A percentile compares a stretch with the other conserved stretches of the same genome.
phyloP scores from a whole-genome alignment of 2,329 filamentous ascomycete species.

The Samsoniella hepiali region DNA sequence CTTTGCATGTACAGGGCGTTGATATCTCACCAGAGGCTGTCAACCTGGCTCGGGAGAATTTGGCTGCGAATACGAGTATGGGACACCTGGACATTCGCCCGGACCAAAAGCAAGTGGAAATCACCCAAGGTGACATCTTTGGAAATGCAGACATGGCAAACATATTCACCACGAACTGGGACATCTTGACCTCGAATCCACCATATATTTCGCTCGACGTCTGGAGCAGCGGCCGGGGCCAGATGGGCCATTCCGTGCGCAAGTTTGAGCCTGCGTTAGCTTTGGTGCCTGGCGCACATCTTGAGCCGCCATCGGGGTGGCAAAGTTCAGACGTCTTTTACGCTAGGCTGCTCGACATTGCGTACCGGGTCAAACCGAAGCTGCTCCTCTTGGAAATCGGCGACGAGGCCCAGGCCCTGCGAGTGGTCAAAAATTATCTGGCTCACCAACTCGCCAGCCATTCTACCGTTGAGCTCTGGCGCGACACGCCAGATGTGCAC shows the following conservation, averaged over 20 bases:
- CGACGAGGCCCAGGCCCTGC: slow-evolving; percentile 62
- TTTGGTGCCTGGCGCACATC: slow-evolving; percentile 54
- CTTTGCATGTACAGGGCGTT: slow-evolving; percentile 60
- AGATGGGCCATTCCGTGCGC: slow-evolving; percentile 69
- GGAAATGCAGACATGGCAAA: slow-evolving; percentile 35
- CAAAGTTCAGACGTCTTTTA: slow-evolving; percentile 61
- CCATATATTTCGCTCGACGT: slow-evolving; percentile 73
- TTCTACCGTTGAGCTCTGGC: slow-evolving; percentile 63
- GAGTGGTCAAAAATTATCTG: slow-evolving; percentile 54
- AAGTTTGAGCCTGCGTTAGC: slow-evolving; percentile 78
- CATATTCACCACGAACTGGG: slow-evolving; percentile 35
- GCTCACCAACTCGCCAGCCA: slow-evolving; percentile 27
- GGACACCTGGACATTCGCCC: slow-evolving; percentile 25
- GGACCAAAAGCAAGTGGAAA: slow-evolving; percentile 34
- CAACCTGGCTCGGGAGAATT: slow-evolving; percentile 62
- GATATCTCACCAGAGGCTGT: slow-evolving; percentile 70
- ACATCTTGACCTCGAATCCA: slow-evolving; percentile 82
- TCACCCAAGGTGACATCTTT: slow-evolving; percentile 51
- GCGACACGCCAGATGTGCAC: slow-evolving; percentile 57
- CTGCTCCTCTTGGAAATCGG: slow-evolving; percentile 69
- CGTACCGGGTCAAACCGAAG: slow-evolving; percentile 45
- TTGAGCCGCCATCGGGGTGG: slow-evolving; percentile 32
- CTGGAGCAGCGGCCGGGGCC: slow-evolving; percentile 38
- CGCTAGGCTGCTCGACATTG: slow-evolving; percentile 57
- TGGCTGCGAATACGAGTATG: slow-evolving; percentile 44